Base-by-base conservation (phyloP, 805 yeast genomes). In the Diddensiella caesifluorescens region DNA sequence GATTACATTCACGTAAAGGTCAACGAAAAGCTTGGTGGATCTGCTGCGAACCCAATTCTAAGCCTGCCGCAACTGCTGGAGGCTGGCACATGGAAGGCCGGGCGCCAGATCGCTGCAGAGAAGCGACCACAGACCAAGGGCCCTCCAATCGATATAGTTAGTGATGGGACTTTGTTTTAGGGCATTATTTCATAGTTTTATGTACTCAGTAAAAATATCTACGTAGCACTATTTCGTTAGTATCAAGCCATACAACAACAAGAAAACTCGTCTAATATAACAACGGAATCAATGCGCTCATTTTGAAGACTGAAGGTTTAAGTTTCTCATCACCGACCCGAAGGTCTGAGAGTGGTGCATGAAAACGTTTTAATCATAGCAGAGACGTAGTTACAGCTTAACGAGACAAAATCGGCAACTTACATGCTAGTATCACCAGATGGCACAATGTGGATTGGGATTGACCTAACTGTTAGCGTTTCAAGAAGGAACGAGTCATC, bases 11-110 rank as follows among this genome's bases (percentile, higher is more conserved):
- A 78, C 16, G 77, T 76, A 9, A 46, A 72, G 39, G 72, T 78
- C 28, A 79, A 79, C 49, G 62, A 68, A 22, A 63, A 65, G 39
- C 54, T 78, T 38, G 45, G 51, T 6, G 59, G 49, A 39, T 27
- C 36, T 4, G 27, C 37, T 12, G 62, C 63, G 35, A n/a, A n/a
- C n/a, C n/a, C n/a, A n/a, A n/a, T n/a, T n/a, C 53, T 79, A 35
- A 48, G 57, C 5, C 56, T 79, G 32, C 79, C 83, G 1, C 84
- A 79, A 55, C 54, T 79, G 42, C 73, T 79, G 35, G 85, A 79
- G 49, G 83, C 84, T 2, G 85, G 85, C 0, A 70, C 77, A 22
- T 79, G 85, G 85, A 74, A 72, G 47, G 73, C 80, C 2, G 85
- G 85, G 1, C 64, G 85, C 45, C 72, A 71, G 39, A 73, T 77